These are phyloP conservation scores for Paraglomus brasilianum DNA, from an alignment of 192 early-diverging fungal species.

Conservation along the genomic window DNA sequence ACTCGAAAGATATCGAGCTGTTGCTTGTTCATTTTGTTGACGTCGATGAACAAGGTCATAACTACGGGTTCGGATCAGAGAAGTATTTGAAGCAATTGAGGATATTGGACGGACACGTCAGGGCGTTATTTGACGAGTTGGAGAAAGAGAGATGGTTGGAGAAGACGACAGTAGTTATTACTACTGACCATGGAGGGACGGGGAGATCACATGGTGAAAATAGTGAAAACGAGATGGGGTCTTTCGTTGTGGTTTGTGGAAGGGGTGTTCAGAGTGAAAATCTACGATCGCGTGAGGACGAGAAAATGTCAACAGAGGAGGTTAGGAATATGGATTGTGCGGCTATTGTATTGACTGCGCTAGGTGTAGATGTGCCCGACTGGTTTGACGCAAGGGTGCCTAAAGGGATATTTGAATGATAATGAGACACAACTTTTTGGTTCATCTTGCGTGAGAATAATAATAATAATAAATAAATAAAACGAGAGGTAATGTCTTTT, in stretches of 20 bases:
- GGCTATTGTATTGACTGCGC: constrained; percentile 13
- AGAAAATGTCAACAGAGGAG: constrained; percentile 1
- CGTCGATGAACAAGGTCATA: constrained; percentile 19
- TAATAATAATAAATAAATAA: too few relatives aligned
- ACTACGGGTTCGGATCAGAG: constrained; percentile 1
- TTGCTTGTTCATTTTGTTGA: constrained; percentile 23
- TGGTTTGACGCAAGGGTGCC: constrained; percentile 27
- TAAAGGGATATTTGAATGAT: neutral
- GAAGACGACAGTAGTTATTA: constrained; percentile 13
- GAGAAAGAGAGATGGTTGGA: constrained; percentile 14
- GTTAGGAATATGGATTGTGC: constrained; percentile 27
- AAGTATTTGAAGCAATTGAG: constrained; percentile 19
- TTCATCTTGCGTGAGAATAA: too few relatives aligned
- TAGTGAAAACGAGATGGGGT: constrained; percentile 16
- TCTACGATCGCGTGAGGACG: neutral
- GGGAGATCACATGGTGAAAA: constrained; percentile 1
- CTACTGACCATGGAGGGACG: constrained; percentile 31
- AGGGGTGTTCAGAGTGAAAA: neutral
- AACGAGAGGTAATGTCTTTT: too few relatives aligned
- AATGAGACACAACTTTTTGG: too few relatives aligned
- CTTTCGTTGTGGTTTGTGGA: constrained; percentile 12
- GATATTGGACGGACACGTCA: constrained; percentile 14
- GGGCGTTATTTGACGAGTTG: constrained; percentile 1
- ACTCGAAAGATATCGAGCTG: constrained; percentile 11
- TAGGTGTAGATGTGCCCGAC: constrained; percentile 19